phyloP scores from a whole-genome alignment of 169 alveolate genomes.

The Eimeria sp. region DNA sequence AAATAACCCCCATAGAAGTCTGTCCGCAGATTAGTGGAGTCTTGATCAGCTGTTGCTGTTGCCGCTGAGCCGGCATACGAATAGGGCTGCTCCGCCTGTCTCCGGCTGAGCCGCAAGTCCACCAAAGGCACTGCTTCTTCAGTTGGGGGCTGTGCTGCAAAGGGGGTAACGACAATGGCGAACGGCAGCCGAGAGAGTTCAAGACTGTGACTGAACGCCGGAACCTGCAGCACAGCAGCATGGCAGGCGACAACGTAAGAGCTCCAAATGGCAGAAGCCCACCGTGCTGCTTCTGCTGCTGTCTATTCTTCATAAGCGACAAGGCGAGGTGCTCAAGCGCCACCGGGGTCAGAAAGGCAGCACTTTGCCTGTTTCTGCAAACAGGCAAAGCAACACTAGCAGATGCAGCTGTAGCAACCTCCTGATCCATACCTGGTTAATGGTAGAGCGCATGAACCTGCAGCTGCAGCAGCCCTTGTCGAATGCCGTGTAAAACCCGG shows the following conservation, averaged over 20 bases:
- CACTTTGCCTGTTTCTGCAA: not conserved
- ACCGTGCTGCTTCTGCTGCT: not conserved
- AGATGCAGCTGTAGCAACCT: slow-evolving; percentile 18
- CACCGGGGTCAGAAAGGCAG: not conserved
- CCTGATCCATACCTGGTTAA: slow-evolving; percentile 58
- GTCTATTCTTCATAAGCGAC: not conserved
- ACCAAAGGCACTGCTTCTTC: slow-evolving; percentile 79
- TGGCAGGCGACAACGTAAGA: not conserved
- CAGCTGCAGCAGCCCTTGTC: slow-evolving; percentile 83
- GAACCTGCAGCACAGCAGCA: slow-evolving; percentile 64
- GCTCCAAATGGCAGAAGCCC: not conserved
- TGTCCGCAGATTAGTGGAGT: not conserved
- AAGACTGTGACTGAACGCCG: slow-evolving; percentile 78
- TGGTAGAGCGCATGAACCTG: slow-evolving; percentile 80
- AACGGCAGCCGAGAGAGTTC: slow-evolving; percentile 73
- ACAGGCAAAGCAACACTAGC: slow-evolving; percentile 11
- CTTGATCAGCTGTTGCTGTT: slow-evolving; percentile 13
- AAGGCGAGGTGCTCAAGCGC: not conserved
- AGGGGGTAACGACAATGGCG: slow-evolving; percentile 76
- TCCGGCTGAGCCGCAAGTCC: slow-evolving; percentile 41
- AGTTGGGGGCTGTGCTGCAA: slow-evolving; percentile 75
- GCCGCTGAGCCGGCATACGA: not conserved
- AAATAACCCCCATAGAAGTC: slow-evolving; percentile 11
- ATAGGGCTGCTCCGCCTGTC: slow-evolving; percentile 21
- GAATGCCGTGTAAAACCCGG: slow-evolving; percentile 71